A percentile compares a stretch with the other conserved stretches of the same genome.
phyloP scores from a whole-genome alignment of 2,329 filamentous ascomycete species.

The Beauveria sp. region DNA sequence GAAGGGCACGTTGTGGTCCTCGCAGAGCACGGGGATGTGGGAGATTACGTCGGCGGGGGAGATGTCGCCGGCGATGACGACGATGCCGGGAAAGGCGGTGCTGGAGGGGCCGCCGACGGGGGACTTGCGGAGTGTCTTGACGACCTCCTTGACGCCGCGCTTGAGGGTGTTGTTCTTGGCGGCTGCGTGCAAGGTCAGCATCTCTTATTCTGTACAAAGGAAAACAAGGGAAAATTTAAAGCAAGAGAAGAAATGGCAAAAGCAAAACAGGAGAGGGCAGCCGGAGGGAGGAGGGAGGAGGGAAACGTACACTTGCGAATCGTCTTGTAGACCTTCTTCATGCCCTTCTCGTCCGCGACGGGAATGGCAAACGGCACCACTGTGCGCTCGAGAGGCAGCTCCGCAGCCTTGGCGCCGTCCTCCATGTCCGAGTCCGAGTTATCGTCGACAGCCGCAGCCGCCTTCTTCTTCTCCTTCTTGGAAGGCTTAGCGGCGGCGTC shows the following conservation, averaged over 20 bases:
- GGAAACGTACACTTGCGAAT: conserved; percentile 45
- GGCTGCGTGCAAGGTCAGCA: conserved; percentile 43
- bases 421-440: conserved; percentile 39
- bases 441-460: conserved; percentile 33
- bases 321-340: conserved; percentile 53
- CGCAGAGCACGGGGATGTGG: conserved; percentile 94
- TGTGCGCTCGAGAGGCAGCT: conserved; percentile 39
- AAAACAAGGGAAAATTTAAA: no score
- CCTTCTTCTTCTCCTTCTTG: conserved; percentile 23
- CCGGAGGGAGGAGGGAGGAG: not conserved
- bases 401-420: conserved; percentile 28
- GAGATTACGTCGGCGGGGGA: conserved; percentile 98
- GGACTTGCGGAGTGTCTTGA: conserved; percentile 95
- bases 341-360: conserved; percentile 69
- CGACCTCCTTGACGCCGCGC: conserved; percentile 97
- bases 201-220: not conserved
- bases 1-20: conserved; percentile 96
- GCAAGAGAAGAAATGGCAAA: not conserved
- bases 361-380: conserved; percentile 80
- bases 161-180: conserved; percentile 94
- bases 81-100: conserved; percentile 61
- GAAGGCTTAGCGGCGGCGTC: conserved; percentile 31
- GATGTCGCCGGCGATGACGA: conserved; percentile 94
- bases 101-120: conserved; percentile 56
- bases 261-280: not conserved